Conservation (phyloP, 495 filamentous ascomycete species). For the Pseudomonodictys pantanalensis region DNA sequence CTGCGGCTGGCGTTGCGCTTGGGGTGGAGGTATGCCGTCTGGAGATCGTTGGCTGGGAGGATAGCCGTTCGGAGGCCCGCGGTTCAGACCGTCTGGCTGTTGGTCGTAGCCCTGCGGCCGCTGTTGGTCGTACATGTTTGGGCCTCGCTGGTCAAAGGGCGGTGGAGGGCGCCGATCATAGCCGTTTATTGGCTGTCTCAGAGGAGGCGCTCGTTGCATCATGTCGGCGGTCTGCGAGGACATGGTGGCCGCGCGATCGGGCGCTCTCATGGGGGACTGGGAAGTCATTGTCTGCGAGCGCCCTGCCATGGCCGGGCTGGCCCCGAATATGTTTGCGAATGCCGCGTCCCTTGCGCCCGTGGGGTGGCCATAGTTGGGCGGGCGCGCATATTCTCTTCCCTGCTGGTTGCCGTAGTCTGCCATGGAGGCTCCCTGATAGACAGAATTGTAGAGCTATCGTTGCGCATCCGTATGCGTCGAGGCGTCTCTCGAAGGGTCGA, state of each 20-base stretch:
- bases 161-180: slow-evolving; percentile 27
- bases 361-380: slow-evolving; percentile 62
- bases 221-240: slow-evolving; percentile 59
- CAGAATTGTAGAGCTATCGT: not conserved
- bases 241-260: slow-evolving; percentile 88
- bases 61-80: slow-evolving; percentile 53
- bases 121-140: slow-evolving; percentile 44
- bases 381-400: slow-evolving; percentile 64
- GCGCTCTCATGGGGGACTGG: slow-evolving; percentile 55
- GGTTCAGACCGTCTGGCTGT: slow-evolving; percentile 38
- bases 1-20: slow-evolving; percentile 53
- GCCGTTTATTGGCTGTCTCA: slow-evolving; percentile 48
- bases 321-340: slow-evolving; percentile 94
- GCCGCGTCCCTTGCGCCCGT: slow-evolving; percentile 87
- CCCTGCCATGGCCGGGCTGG: slow-evolving; percentile 68
- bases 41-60: slow-evolving; percentile 51
- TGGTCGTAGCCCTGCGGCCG: slow-evolving; percentile 38
- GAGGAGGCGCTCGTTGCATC: slow-evolving; percentile 59
- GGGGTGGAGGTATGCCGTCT: slow-evolving; percentile 26
- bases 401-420: slow-evolving; percentile 78
- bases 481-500: not conserved
- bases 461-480: slow-evolving; percentile 25
- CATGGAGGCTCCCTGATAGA: slow-evolving; percentile 50
- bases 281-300: slow-evolving; percentile 88
- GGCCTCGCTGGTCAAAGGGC: slow-evolving; percentile 31